Evolutionary conservation across 2,329 filamentous ascomycete genomes (phyloP).

Genomic region (Colletotrichum sp.): DNA sequence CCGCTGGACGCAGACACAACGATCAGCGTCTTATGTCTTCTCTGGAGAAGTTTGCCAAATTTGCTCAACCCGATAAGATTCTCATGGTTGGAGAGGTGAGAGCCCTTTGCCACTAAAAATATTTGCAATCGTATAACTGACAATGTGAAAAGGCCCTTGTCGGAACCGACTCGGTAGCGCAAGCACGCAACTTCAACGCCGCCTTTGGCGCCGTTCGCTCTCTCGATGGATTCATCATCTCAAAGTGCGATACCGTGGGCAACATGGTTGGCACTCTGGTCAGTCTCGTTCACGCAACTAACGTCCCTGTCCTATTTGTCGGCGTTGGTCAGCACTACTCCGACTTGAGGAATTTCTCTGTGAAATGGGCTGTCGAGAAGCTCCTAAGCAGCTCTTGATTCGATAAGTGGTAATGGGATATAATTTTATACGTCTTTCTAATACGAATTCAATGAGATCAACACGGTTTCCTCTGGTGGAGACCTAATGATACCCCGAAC

Average conservation of each 20-base stretch:
- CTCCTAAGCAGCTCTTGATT: constrained; percentile 56
- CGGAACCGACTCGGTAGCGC: constrained; percentile 92
- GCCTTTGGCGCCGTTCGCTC: constrained; percentile 82
- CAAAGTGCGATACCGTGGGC: constrained; percentile 98
- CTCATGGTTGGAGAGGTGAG: constrained; percentile 81
- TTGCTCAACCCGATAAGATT: constrained; percentile 96
- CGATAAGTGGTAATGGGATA: background rate
- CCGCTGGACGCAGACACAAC: constrained; percentile 92
- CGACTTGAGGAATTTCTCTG: constrained; percentile 71
- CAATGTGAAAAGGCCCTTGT: constrained; percentile 71
- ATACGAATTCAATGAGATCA: background rate
- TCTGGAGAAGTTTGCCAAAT: constrained; percentile 95
- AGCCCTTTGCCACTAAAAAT: background rate
- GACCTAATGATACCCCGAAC: background rate
- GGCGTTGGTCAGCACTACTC: constrained; percentile 75
- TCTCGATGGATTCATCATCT: constrained; percentile 97
- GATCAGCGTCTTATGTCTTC: constrained; percentile 96
- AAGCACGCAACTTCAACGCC: constrained; percentile 95
- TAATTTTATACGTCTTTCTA: background rate
- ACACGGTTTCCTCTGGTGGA: background rate
- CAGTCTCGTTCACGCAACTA: constrained; percentile 96
- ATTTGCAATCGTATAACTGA: background rate
- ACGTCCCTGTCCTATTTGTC: constrained; percentile 93
- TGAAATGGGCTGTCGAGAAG: constrained; percentile 73
- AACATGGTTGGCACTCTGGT: constrained; percentile 97